Evolutionary conservation across 768 basidiomycete species (phyloP), one percentile per base, ranked within the genome.

Genomic region (Lanmaoa rubissima): DNA sequence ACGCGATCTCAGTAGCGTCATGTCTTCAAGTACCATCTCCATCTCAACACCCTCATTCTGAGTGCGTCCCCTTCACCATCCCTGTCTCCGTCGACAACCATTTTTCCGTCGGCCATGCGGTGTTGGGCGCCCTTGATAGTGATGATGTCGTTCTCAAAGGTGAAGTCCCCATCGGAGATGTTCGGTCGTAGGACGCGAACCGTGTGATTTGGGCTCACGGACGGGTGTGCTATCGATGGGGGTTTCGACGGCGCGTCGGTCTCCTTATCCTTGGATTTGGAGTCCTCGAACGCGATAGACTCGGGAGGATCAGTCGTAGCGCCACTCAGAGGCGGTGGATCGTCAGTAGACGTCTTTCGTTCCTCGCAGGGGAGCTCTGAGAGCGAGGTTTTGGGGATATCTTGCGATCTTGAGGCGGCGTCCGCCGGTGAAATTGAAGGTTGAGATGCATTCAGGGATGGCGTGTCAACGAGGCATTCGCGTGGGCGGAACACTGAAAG

Each of bases 1-100:
- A 26, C 10, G 6, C 31, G 32, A 36, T 59, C 57, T 45, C 36
- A 21, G 28, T 50, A 32, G 24, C 46, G 38, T 55, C 58, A 62
- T 6, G 35, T 14, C 24, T 14, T 38, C 17, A 40, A 16, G 45
- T 62, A 53, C 69, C 69, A 70, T 28, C 65, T 52, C 69, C 69
- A 70, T 40, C 69, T 59, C 36, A 69, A 38, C 43, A 73, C 71
- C 53, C 60, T 61, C 47, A 73, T 52, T 35, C 53, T 48, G 34
- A 73, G 28, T n/a, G 42, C 44, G n/a, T 55, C 51, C n/a, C 40
- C 21, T 10, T 32, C 19, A 4, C 36, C 35, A n/a, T 26, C 36
- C 17, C 36, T 46, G 1, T 49, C 60, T 5, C 16, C 48, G 21
- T 69, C 67, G 0, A 65, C 40, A 7, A 24, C 51, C 62, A 66